Evolutionary conservation across 495 filamentous ascomycete species (phyloP).

Genomic region (Viridothelium virens): DNA sequence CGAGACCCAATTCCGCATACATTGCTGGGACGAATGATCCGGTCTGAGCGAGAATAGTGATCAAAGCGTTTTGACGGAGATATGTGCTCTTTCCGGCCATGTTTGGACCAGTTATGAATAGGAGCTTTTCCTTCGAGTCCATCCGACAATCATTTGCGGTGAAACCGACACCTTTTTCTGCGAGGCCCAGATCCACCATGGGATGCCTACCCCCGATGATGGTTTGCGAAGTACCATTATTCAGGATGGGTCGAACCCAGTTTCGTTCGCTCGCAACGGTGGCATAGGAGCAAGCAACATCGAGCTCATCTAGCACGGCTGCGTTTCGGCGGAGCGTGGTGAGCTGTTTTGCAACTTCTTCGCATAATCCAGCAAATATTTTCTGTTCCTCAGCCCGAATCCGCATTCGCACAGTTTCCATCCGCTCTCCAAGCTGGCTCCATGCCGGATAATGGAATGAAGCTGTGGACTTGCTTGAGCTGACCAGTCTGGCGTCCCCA

Average conservation of each 20-base stretch:
- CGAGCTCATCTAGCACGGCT: conserved; percentile 80
- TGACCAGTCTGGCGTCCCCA: conserved; percentile 52
- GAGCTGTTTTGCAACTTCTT: conserved; percentile 67
- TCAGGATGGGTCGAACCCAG: conserved; percentile 66
- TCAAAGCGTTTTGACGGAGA: conserved; percentile 86
- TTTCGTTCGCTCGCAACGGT: conserved; percentile 63
- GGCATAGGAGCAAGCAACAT: conserved; percentile 79
- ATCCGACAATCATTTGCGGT: conserved; percentile 81
- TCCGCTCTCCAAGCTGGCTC: conserved; percentile 64
- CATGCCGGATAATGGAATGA: conserved; percentile 79
- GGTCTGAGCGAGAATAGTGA: conserved; percentile 84
- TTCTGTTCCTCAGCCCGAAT: conserved; percentile 74
- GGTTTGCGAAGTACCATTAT: conserved; percentile 44
- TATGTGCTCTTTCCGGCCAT: conserved; percentile 98
- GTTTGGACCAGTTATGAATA: conserved; percentile 96
- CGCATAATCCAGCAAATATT: conserved; percentile 62
- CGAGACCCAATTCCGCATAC: conserved; percentile 74
- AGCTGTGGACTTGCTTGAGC: conserved; percentile 72
- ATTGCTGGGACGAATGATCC: conserved; percentile 87
- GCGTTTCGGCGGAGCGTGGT: conserved; percentile 82
- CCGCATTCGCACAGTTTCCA: conserved; percentile 64
- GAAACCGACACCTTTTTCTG: conserved; percentile 73
- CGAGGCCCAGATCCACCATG: conserved; percentile 75
- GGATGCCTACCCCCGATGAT: conserved; percentile 82
- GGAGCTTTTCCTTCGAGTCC: conserved; percentile 59